Percentiles rank a stretch among this genome's conserved stretches.
These are phyloP conservation scores for Termitomyces eurrhizus DNA, from an alignment of 768 basidiomycete species.

Conservation along the genomic window DNA sequence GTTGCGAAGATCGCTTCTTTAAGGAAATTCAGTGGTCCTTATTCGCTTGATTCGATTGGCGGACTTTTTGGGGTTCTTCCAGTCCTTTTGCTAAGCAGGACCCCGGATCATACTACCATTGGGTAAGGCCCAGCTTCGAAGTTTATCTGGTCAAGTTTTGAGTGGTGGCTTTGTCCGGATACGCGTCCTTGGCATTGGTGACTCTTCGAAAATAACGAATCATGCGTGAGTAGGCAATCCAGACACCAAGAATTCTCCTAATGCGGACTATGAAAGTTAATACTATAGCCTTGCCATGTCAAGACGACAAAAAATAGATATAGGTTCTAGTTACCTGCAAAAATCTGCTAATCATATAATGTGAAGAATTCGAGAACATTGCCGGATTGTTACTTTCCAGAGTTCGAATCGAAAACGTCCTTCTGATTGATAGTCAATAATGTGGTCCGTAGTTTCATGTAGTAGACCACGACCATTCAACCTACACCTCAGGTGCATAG, in stretches of 20 bases:
- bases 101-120: neutral
- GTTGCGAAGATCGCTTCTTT: constrained; percentile 3
- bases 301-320: neutral
- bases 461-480: neutral
- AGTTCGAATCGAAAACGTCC: no score
- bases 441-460: neutral
- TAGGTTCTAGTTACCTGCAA: neutral
- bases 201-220: neutral
- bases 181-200: neutral
- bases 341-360: neutral
- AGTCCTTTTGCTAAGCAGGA: neutral
- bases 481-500: neutral
- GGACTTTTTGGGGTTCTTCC: neutral
- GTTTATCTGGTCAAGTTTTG: neutral
- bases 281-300: no score
- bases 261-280: neutral
- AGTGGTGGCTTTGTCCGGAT: neutral
- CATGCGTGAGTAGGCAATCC: no score
- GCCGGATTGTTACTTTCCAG: neutral
- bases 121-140: neutral
- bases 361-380: neutral
- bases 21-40: neutral
- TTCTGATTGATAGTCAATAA: neutral
- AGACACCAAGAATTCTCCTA: neutral
- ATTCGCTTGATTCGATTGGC: neutral